Conservation (phyloP, 345 rosid genomes). For the Rhodamnia argentea region DNA sequence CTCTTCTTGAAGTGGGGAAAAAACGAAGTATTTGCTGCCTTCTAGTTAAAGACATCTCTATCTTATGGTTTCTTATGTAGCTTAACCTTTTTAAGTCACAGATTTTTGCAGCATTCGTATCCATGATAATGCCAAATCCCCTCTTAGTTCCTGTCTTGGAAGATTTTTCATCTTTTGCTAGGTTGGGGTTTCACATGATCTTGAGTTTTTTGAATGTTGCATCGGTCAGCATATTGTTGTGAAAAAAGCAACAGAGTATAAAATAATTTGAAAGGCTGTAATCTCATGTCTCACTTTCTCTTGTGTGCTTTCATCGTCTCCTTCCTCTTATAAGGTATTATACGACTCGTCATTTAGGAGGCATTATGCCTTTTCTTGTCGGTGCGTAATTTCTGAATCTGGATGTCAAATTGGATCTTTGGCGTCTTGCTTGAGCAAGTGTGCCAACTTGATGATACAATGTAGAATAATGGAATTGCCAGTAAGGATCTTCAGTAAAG, state of each 20-base stretch:
- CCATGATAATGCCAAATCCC: background rate
- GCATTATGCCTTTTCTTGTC: background rate
- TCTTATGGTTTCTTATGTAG: background rate
- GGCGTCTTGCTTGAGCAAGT: background rate
- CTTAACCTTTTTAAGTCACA: background rate
- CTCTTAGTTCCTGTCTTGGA: background rate
- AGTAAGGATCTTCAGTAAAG: background rate
- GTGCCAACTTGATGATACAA: background rate
- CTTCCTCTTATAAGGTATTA: background rate
- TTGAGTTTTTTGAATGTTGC: background rate
- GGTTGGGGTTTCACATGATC: background rate
- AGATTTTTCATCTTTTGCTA: background rate
- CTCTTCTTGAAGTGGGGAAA: background rate
- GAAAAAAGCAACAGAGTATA: background rate
- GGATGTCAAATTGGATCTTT: background rate
- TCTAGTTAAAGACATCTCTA: background rate
- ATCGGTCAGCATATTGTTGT: background rate
- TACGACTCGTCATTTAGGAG: background rate
- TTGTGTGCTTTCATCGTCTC: background rate
- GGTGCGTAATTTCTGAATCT: background rate
- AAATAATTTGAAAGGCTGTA: background rate
- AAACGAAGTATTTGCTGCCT: background rate
- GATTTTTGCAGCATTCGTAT: background rate
- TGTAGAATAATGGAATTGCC: background rate
- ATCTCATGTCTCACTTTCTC: background rate